Base-by-base conservation (phyloP, 2,329 filamentous ascomycete genomes). In the Thelonectria discophora region DNA sequence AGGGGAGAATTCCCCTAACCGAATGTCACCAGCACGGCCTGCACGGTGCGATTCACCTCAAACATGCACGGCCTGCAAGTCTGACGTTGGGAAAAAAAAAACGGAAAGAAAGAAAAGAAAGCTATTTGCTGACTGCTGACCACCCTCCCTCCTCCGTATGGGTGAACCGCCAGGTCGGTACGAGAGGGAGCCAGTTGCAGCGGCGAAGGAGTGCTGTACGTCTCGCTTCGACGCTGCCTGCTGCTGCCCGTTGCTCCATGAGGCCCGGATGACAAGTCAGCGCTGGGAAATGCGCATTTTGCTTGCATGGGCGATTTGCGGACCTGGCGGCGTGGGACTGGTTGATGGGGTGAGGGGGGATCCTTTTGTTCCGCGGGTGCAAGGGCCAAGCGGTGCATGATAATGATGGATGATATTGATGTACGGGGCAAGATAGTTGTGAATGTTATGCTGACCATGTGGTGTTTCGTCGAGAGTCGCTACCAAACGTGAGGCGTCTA, bases 191-290 rank as follows among this genome's bases (percentile, higher is more conserved):
- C 43, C 53, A 48, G 51, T 50, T 39, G 51, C 13, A 55, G 39
- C 8, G 46, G 27, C 20, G 30, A 60, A 27, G 53, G 20, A 40
- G 47, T 17, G 17, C 5, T 34, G 21, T 45, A 24, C 27, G 34
- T 60, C 20, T 55, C 21, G 30, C 46, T 42, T 17, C 27, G 51
- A 21, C 27, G 27, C 27, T 30, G 27, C 27, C 27, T 30, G 27
- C 27, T 7, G 24, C 24, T 52, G 45, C 21, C 45, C 17, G 53
- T 48, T 32, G 53, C 48, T 39, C 21, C 27, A 52, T 52, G 24
- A 52, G 53, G 52, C 32, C 40, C 15, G 34, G 21, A 4, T 50
- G 47, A 32, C 58, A 61, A 57, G 58, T 56, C 42, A 55, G 58
- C 53, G 54, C 27, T 53, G 58, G 37, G 27, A 27, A 27, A 55